Base-by-base conservation (phyloP, 2,329 filamentous ascomycete genomes). In the Hypoxylon sp. region DNA sequence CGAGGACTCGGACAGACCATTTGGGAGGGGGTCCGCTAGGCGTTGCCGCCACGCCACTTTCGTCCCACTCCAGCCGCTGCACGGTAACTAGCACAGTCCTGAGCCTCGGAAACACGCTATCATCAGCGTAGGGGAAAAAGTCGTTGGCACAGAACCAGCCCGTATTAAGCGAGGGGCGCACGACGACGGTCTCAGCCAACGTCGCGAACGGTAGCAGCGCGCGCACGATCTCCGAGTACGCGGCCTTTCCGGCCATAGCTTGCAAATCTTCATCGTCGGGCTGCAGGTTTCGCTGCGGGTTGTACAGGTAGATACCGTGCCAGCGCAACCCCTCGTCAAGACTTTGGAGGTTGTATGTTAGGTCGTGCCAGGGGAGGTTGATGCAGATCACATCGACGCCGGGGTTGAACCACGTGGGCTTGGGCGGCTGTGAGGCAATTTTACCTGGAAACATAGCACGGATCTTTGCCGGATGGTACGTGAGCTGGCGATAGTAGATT, bases 381-480 rank as follows among this genome's bases (percentile, higher is more conserved):
- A 46, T 30, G 37, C n/a, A 57, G 1, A 57, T 44, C 7, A 46
- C 40, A 20, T 57, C 54, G 14, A 57, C 22, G 37, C 35, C 37
- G 14, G 37, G 54, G 37, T 46, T 31, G 31, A 57, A 57, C 54
- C 40, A 46, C 4, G 40, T 46, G 14, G 6, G 11, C 14, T 27
- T 31, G 7, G 54, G 54, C n/a, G 37, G 54, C 14, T 5, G 33
- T 13, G 54, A 27, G 6, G 17, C 14, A 30, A 20, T 13, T n/a
- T 25, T 6, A 14, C 22, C 33, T 7, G 8, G 14, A 37, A 33
- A 7, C 11, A 37, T 2, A 13, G 13, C 20, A 30, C 20, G 14
- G n/a, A 46, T 8, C 53, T 46, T 57, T 7, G 54, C 40, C 13
- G 37, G 25, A n/a, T 46, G n/a, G 35, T 57, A 46, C 6, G 25